phyloP scores from a whole-genome alignment of 768 basidiomycete genomes.

The Tulasnella sp. region DNA sequence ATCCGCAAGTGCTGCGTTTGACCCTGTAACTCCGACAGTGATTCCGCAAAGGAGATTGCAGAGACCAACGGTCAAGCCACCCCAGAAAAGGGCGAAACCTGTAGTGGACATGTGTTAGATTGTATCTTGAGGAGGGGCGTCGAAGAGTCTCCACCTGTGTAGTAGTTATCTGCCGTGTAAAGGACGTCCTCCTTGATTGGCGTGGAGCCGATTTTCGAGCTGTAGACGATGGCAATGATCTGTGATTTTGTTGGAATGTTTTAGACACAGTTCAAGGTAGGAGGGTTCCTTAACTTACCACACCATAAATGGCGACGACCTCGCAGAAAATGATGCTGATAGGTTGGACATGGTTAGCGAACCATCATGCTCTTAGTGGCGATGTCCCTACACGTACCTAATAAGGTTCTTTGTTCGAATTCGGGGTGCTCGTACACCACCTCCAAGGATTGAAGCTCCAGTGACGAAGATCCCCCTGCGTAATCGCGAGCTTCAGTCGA shows the following conservation, averaged over 20 bases:
- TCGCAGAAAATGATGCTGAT: constrained; percentile 97
- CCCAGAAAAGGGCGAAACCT: constrained; percentile 97
- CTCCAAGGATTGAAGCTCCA: constrained; percentile 93
- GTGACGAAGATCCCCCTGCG: constrained; percentile 96
- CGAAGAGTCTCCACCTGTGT: constrained; percentile 58
- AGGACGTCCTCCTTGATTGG: constrained; percentile 58
- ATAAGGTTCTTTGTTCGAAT: constrained; percentile 98
- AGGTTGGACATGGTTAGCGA: not conserved
- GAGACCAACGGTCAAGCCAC: constrained; percentile 86
- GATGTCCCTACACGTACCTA: constrained; percentile 53
- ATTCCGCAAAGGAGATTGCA: constrained; percentile 96
- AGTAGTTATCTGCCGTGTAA: constrained; percentile 86
- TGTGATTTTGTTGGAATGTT: constrained; percentile 36
- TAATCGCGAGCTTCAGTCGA: constrained; percentile 1
- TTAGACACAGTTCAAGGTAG: not conserved
- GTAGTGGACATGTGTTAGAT: not conserved
- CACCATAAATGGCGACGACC: constrained; percentile 98
- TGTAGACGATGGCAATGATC: constrained; percentile 97
- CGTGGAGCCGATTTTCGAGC: constrained; percentile 59
- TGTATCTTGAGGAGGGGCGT: not conserved
- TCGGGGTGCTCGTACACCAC: constrained; percentile 87
- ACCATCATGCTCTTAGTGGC: not conserved
- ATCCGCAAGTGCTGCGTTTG: constrained; percentile 91
- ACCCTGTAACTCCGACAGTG: constrained; percentile 91
- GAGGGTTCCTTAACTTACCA: constrained; percentile 51